These are phyloP conservation scores for Neonectria neomacrospora DNA, from an alignment of 2,329 filamentous ascomycete genomes.

Conservation along the genomic window DNA sequence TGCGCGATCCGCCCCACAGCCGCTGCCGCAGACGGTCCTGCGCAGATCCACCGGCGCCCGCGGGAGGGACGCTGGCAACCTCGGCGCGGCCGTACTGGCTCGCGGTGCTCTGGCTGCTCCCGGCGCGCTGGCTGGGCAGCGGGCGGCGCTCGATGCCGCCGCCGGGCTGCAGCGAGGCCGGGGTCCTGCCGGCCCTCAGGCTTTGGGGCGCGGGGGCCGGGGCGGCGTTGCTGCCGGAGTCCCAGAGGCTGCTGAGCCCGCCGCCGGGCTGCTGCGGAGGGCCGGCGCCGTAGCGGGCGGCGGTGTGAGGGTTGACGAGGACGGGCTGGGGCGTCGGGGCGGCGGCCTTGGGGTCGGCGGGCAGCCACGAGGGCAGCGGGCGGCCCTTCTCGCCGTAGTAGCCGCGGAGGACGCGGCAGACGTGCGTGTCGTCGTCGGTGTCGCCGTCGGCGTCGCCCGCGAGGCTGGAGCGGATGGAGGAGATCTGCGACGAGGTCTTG, in stretches of 20 bases:
- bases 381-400: slow-evolving; percentile 93
- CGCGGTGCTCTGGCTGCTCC: slow-evolving; percentile 73
- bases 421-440: slow-evolving; percentile 90
- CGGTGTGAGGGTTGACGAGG: slow-evolving; percentile 63
- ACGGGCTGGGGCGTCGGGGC: slow-evolving; percentile 66
- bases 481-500: slow-evolving; percentile 73
- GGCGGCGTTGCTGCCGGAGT: slow-evolving; percentile 53
- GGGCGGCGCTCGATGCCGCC: slow-evolving; percentile 51
- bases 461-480: slow-evolving; percentile 74
- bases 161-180: slow-evolving; percentile 44
- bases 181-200: slow-evolving; percentile 56
- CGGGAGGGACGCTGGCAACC: slow-evolving; percentile 44
- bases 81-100: slow-evolving; percentile 32
- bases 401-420: slow-evolving; percentile 89
- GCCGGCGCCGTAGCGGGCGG: slow-evolving; percentile 63
- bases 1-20: slow-evolving; percentile 73
- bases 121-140: slow-evolving; percentile 53
- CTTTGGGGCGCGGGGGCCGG: slow-evolving; percentile 54
- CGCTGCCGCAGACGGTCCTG: slow-evolving; percentile 86
- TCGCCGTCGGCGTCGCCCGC: slow-evolving; percentile 74
- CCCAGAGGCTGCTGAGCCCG: slow-evolving; percentile 69
- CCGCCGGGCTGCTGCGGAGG: slow-evolving; percentile 47
- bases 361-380: slow-evolving; percentile 86
- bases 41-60: slow-evolving; percentile 66
- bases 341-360: slow-evolving; percentile 79